These are phyloP conservation scores for Boletus pseudo-olivaceus DNA, from an alignment of 768 basidiomycete species.

Conservation along the genomic window DNA sequence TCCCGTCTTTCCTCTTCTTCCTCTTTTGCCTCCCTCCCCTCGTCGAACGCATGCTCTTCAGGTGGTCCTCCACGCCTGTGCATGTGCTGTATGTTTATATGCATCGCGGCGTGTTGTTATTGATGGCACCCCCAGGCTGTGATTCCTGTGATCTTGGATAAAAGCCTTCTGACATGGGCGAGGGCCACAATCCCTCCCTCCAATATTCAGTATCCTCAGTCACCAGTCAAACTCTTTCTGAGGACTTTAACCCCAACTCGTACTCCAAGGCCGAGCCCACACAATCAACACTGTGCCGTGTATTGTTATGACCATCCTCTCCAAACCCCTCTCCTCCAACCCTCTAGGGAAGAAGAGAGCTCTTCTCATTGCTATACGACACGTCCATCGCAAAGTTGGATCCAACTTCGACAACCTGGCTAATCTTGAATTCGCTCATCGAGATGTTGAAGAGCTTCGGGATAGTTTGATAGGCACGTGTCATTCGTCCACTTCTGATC, in stretches of 20 bases:
- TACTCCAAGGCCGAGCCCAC: not conserved
- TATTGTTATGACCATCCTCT: not conserved
- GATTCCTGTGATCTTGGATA: not conserved
- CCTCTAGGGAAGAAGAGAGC: conserved; percentile 14
- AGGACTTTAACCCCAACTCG: not conserved
- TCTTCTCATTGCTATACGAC: conserved; percentile 17
- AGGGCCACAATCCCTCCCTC: not conserved
- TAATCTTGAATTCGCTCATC: conserved; percentile 17
- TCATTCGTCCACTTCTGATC: not conserved
- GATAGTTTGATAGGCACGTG: conserved; percentile 17
- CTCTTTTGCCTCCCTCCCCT: too few species aligned
- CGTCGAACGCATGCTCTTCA: not conserved
- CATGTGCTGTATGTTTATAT: not conserved
- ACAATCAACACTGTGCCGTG: too few species aligned
- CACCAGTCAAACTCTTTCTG: not conserved
- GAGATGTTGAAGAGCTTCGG: conserved; percentile 15
- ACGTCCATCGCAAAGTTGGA: conserved; percentile 3
- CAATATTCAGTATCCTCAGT: not conserved
- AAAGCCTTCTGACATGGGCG: not conserved
- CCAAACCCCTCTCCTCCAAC: not conserved
- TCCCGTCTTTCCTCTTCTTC: too few species aligned
- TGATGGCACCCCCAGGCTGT: not conserved
- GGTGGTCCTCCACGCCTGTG: not conserved
- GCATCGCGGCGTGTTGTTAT: not conserved
- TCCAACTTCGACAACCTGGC: not conserved